phyloP scores from a whole-genome alignment of 192 early-diverging fungal genomes.

The Obelidium mucronatum region DNA sequence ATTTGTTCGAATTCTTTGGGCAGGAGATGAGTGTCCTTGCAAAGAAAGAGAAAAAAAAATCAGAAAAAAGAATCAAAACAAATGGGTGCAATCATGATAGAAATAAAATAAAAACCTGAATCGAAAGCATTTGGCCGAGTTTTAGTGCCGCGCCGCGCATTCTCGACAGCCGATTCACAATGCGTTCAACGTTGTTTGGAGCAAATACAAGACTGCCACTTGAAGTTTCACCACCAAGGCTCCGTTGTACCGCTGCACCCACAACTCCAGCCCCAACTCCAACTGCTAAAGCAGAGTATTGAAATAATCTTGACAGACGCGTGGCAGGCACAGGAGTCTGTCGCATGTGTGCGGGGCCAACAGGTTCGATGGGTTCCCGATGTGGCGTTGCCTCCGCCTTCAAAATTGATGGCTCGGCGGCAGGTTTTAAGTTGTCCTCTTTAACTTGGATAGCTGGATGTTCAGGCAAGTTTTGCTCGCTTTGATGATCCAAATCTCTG shows the following conservation, averaged over 20 bases:
- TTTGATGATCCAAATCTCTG: not conserved
- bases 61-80: not conserved
- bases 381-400: not conserved
- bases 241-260: conserved; percentile 69
- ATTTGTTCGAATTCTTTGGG: conserved; percentile 83
- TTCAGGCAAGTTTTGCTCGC: no score
- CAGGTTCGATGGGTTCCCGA: not conserved
- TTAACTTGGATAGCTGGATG: not conserved
- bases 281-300: conserved; percentile 81
- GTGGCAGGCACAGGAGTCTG: conserved; percentile 76
- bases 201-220: conserved; percentile 62
- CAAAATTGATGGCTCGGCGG: no score
- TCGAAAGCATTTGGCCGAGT: conserved; percentile 96
- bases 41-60: not conserved
- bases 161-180: conserved; percentile 82
- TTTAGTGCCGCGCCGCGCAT: conserved; percentile 99
- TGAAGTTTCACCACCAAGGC: conserved; percentile 41
- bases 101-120: conserved; percentile 69
- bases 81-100: no score
- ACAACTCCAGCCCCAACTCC: conserved; percentile 77
- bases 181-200: conserved; percentile 81
- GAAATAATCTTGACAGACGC: conserved; percentile 76
- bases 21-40: conserved; percentile 57
- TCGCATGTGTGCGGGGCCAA: not conserved
- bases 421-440: no score